Evolutionary conservation across 768 basidiomycete genomes (phyloP), one percentile per base, ranked within the genome.

Genomic region (Imleria badia): DNA sequence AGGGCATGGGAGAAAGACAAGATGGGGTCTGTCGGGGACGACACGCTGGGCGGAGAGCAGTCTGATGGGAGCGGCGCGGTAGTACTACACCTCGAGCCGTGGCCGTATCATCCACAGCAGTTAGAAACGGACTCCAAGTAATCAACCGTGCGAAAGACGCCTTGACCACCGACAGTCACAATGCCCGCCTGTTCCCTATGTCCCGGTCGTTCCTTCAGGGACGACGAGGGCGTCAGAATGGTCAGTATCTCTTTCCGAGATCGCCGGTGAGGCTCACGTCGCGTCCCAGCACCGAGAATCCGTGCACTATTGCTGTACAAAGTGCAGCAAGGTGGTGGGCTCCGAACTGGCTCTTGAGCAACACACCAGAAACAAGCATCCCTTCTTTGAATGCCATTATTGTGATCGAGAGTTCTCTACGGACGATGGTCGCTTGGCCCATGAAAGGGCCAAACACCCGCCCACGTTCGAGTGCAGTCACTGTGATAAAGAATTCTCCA

Each of bases 151-250:
- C 5, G 59, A 65, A 56, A 31, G 11, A 17, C 13, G 8, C 10
- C 26, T 31, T 19, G 8, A 6, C 6, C 13, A 36, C 5, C n/a
- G 17, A 55, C 33, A 2, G 12, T 26, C 49, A 41, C 29, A 12
- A 69, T 71, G 68, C 33, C 53, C n/a, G 14, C 4, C 12, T 69
- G 68, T 26, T 2, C 39, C 13, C 17, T 5, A 7, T 71, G 68
- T 54, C 52, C 62, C 7, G 38, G 42, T 23, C 56, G 69, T 26
- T 35, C 2, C 14, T 69, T 71, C 40, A 31, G 17, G 5, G 26
- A 67, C 44, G 31, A 29, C 0, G 5, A 49, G 0, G 65, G 44
- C 19, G 0, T 70, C 15, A 30, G 13, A 12, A 50, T 46, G 59
- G 68, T 71, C 17, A 49, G 63, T 56, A 13, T n/a, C 7, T 38